These are phyloP conservation scores for Isoetes taiwanensis DNA, from an alignment of 75 land plant genomes.

Conservation along the genomic window DNA sequence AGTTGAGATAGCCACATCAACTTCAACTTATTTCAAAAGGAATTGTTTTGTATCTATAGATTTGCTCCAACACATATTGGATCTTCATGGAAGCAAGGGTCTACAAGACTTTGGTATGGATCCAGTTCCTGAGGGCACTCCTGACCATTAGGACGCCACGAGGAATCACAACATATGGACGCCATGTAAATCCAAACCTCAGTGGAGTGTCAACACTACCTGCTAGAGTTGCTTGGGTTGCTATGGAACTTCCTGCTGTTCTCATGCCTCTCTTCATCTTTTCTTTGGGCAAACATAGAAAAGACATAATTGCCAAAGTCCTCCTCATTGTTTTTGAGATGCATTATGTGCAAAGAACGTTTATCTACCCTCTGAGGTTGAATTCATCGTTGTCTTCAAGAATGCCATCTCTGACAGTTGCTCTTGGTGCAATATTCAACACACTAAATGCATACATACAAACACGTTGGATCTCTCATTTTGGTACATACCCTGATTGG, in stretches of 20 bases:
- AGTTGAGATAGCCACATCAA: no score
- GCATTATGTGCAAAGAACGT: conserved; percentile 14
- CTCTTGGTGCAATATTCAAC: no score
- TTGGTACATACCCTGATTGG: conserved; percentile 22
- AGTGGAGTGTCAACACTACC: conserved; percentile 15
- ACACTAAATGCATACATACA: conserved; percentile 62
- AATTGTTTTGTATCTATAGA: no score
- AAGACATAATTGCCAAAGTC: conserved; percentile 9
- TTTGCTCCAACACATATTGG: no score
- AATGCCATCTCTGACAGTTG: no score
- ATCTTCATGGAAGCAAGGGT: no score
- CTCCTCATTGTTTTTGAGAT: conserved; percentile 13
- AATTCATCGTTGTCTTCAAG: no score
- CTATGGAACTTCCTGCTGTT: conserved; percentile 79
- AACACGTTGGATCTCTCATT: conserved; percentile 61
- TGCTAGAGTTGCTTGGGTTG: conserved; percentile 52
- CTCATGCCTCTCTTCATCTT: conserved; percentile 43
- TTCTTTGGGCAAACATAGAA: conserved; percentile 7
- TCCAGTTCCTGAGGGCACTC: background rate
- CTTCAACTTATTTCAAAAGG: no score
- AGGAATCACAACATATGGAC: conserved; percentile 3
- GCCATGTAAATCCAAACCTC: background rate
- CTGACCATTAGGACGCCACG: background rate
- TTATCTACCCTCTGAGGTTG: conserved; percentile 22
- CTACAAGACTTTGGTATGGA: conserved; percentile 1